These are phyloP conservation scores for Eucalyptus fibrosa DNA, from an alignment of 345 rosid species.

Conservation along the genomic window DNA sequence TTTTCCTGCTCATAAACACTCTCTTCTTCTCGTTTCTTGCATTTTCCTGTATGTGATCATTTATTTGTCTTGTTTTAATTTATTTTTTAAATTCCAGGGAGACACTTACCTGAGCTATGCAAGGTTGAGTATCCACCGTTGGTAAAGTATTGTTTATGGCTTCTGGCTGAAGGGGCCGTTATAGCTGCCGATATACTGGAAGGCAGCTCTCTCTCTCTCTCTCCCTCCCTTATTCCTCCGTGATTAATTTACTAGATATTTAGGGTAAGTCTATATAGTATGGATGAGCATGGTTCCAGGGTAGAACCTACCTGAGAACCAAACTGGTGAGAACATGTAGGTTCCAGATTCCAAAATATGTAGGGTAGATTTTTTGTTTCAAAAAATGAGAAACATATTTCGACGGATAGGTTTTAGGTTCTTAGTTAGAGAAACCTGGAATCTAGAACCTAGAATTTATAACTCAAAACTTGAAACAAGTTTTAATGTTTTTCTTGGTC, in stretches of 20 bases:
- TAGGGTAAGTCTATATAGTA: neutral
- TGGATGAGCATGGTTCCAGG: too few species aligned
- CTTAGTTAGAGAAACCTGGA: rapidly evolving
- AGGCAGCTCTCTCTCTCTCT: neutral
- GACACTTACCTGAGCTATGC: conserved; percentile 48
- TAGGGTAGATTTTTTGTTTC: rapidly evolving
- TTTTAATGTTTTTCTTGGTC: too few species aligned
- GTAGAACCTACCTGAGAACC: too few species aligned
- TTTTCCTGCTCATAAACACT: neutral
- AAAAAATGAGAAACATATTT: too few species aligned
- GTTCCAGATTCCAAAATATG: too few species aligned
- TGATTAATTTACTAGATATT: neutral
- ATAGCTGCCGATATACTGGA: neutral
- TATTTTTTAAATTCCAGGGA: neutral
- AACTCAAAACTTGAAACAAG: rapidly evolving
- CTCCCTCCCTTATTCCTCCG: neutral
- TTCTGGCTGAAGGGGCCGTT: neutral
- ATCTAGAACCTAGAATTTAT: rapidly evolving
- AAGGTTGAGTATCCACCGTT: neutral
- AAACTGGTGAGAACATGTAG: too few species aligned
- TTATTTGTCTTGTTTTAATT: neutral
- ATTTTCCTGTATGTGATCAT: neutral
- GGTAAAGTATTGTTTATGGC: neutral
- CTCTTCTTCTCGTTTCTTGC: neutral
- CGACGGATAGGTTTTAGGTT: rapidly evolving